Base-by-base conservation (phyloP, 768 basidiomycete species). In the Mycena belliarum region DNA sequence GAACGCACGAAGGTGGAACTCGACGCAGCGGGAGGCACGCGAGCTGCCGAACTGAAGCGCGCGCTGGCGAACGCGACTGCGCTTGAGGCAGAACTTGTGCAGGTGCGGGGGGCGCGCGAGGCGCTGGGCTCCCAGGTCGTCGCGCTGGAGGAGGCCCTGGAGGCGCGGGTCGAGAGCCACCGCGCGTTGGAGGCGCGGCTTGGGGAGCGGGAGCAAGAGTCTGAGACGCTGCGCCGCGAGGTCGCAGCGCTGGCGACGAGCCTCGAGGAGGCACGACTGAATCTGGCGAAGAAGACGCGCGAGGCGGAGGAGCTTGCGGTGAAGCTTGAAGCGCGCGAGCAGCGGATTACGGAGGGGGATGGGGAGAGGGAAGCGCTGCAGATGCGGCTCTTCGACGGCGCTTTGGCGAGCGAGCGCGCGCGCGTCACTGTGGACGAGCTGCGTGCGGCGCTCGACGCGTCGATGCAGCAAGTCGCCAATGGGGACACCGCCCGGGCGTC, bases 11-110 rank as follows among this genome's bases (percentile, higher is more conserved):
- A 66, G 48, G 49, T 32, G 32, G 61, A 50, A 12, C 33, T 65
- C 16, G 65, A 70, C 54, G 26, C 52, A 20, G 46, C 59, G 20
- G 48, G 64, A 11, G 40, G 61, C 18, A 54, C 56, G 25, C 53
- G 55, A 24, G 48, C 59, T 26, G 50, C 48, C 10, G 54, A 62
- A 28, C 35, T 59, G 21, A 52, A 67, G 44, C 52, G 45, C 38
- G 61, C 50, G 28, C 58, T 57, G 37, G 28, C 38, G 35, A 52
- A 52, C 1, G 58, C 53, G 12, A 37, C 40, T 16, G 43, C 56
- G 16, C 55, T 63, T 20, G 46, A 59, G 8, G 40, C 52, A 21
- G 59, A 50, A 8, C 55, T 66, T 32, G 52, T 50, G n/a, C 52
- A 57, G 6, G 38, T 54, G 26, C 55, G 59, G 23, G 33, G 11